These are phyloP conservation scores for Blepharisma undulans DNA, from an alignment of 169 alveolate genomes.

Conservation along the genomic window DNA sequence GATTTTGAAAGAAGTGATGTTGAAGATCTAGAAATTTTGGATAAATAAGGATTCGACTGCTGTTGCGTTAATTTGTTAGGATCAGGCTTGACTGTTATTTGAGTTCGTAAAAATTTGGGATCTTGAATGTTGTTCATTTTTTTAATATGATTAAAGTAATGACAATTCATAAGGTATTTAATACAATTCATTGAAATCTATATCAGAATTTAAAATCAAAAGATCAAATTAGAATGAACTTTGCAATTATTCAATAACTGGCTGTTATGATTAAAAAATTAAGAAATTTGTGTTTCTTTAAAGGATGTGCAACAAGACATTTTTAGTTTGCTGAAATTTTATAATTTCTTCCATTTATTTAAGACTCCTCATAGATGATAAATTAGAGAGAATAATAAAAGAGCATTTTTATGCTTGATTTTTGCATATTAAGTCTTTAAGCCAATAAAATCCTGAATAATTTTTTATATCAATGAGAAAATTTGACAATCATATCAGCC, in stretches of 20 bases:
- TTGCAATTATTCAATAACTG: no score
- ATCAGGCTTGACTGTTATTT: background rate
- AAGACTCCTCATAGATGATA: background rate
- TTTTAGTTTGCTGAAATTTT: background rate
- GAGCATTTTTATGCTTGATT: no score
- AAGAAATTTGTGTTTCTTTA: no score
- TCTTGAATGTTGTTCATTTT: background rate
- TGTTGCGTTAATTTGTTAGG: background rate
- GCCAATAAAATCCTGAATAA: background rate
- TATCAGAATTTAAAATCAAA: background rate
- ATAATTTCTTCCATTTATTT: background rate
- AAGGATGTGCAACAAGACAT: background rate
- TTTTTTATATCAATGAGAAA: background rate
- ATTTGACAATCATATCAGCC: background rate
- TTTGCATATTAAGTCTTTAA: no score
- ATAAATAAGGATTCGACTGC: background rate
- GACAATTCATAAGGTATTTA: background rate
- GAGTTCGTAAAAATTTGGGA: background rate
- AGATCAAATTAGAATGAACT: no score
- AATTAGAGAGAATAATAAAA: background rate
- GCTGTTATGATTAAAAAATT: no score
- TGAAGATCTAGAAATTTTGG: background rate
- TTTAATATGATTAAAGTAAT: no score
- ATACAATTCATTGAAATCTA: background rate
- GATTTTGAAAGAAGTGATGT: background rate